phyloP scores from a whole-genome alignment of 2,329 filamentous ascomycete species.

The Neofusicoccum cordaticola region DNA sequence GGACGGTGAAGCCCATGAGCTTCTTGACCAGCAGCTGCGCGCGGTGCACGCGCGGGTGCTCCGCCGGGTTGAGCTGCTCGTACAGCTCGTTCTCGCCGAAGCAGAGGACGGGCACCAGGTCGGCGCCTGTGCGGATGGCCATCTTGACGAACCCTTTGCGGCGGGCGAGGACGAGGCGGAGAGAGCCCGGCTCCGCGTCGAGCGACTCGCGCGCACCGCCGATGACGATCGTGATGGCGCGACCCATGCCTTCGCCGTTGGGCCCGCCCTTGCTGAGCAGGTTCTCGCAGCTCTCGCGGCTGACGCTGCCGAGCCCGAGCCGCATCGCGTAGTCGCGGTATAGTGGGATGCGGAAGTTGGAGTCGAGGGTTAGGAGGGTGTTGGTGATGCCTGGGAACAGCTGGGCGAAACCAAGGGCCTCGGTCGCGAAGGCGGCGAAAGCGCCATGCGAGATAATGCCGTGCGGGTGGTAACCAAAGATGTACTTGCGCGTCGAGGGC shows the following conservation, averaged over 20 bases:
- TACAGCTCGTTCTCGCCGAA: constrained; percentile 98
- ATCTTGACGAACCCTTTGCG: constrained; percentile 94
- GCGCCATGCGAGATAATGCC: constrained; percentile 98
- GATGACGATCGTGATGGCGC: constrained; percentile 94
- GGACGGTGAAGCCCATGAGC: constrained; percentile 86
- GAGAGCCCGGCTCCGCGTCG: constrained; percentile 73
- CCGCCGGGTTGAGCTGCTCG: constrained; percentile 76
- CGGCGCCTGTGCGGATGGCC: constrained; percentile 86
- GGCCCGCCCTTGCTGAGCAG: constrained; percentile 74
- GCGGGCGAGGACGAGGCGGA: constrained; percentile 75
- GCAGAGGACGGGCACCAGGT: constrained; percentile 84
- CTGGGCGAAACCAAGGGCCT: constrained; percentile 79
- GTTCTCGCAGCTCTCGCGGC: constrained; percentile 87
- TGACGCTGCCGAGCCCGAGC: constrained; percentile 85
- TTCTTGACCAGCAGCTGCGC: constrained; percentile 82
- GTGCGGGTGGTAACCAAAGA: constrained; percentile 96
- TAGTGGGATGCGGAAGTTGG: constrained; percentile 89
- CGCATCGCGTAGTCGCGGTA: constrained; percentile 93
- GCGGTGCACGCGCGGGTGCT: constrained; percentile 75
- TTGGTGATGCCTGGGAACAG: constrained; percentile 96
- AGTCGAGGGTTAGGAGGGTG: constrained; percentile 87
- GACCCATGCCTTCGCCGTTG: constrained; percentile 80
- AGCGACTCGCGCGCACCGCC: constrained; percentile 91
- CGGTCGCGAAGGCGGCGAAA: constrained; percentile 86
- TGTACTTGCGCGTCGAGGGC: constrained; percentile 81